Conservation (phyloP, 1,284 basidiomycete species). For the Tremellales sp. region DNA sequence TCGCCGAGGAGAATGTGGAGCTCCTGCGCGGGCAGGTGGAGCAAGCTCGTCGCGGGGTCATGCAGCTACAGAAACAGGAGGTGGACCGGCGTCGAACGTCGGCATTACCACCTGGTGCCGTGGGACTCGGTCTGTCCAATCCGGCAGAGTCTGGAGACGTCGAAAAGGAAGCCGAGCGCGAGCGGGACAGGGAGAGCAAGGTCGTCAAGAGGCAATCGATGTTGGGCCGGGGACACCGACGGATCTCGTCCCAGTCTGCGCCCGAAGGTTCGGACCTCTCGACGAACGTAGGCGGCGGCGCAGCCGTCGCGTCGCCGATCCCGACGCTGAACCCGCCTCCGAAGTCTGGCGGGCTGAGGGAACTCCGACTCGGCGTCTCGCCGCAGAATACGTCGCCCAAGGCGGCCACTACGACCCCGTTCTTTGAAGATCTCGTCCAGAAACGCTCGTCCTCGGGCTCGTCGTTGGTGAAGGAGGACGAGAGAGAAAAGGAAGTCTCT, state of each 20-base stretch:
- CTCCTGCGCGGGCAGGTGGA: conserved; percentile 83
- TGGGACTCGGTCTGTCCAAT: conserved; percentile 2
- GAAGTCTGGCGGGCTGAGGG: conserved; percentile 28
- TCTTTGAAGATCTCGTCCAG: neutral
- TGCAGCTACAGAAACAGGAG: conserved; percentile 72
- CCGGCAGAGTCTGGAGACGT: conserved; percentile 1
- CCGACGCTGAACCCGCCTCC: conserved; percentile 11
- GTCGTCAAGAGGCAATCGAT: conserved; percentile 11
- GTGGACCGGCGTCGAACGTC: conserved; percentile 62
- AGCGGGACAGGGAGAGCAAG: conserved; percentile 9
- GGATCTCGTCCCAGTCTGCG: conserved; percentile 20
- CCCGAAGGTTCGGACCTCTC: conserved; percentile 10
- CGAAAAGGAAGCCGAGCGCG: neutral
- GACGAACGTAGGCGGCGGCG: neutral
- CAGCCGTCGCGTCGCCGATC: conserved; percentile 4
- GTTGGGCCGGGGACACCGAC: conserved; percentile 17
- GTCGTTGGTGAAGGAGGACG: conserved; percentile 2
- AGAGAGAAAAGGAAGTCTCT: too few relatives aligned
- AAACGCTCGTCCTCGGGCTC: neutral
- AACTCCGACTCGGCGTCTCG: conserved; percentile 32
- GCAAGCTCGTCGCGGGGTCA: conserved; percentile 80
- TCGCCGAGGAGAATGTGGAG: conserved; percentile 75
- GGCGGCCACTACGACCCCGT: neutral
- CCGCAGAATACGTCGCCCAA: conserved; percentile 7
- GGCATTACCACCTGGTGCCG: conserved; percentile 44